Evolutionary conservation across 345 rosid genomes (phyloP), one percentile per base, ranked within the genome.

Genomic region (Camelina sativa): DNA sequence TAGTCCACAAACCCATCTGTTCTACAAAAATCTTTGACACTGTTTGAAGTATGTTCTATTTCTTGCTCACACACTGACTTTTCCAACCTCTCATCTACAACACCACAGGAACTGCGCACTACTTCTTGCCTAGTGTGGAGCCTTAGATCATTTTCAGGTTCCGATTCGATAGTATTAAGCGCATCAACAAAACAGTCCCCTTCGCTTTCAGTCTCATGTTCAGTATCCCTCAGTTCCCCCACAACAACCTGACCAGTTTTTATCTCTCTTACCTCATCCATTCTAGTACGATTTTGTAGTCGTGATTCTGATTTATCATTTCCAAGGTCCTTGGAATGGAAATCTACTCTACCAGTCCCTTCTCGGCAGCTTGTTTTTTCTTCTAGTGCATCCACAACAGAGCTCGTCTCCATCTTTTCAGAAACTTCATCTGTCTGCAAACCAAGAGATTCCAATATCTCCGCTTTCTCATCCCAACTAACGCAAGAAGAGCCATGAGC

Each of bases 391-490:
- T 65, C 53, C 48, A 60, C 47, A 30, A 51, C 68, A 51, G 69
- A 38, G 46, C 52, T 51, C 11, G 8, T 32, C 63, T 61, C 69
- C 69, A 71, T 48, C 66, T 16, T 65, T 56, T 71, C 76, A 57
- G 60, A 80, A 60, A 65, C 78, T 79, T 85, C 82, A 69, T 67
- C 74, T 72, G 43, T 76, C 44, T 80, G 62, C 63, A 46, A 76
- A 71, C 51, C 83, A 74, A 71, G 75, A 32, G 78, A 77, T 40
- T 83, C 86, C 80, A 86, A 74, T 74, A 84, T 79, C 82, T 94
- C 97, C 19, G 69, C 83, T 83, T 94, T 94, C 82, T 91, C 96
- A 77, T 87, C 99, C 97, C 92, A 88, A 7, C 74, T 82, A 71
- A 85, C 88, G 78, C 77, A 80, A 77, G 88, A 76, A 68, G 90